phyloP scores from a whole-genome alignment of 805 yeast species.

The Metschnikowia baotianmanensis region DNA sequence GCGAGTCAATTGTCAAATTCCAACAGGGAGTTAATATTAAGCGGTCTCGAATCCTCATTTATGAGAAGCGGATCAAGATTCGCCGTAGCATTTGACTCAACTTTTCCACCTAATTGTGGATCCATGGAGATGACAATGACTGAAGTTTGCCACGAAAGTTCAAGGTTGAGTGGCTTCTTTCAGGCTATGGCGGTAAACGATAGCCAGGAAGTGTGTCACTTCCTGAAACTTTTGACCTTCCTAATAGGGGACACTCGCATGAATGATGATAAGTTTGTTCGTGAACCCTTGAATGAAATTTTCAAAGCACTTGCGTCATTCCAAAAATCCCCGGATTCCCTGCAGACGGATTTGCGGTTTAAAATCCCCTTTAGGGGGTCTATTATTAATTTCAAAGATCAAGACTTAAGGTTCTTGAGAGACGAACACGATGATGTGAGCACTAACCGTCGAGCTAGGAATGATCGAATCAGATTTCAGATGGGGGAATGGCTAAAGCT shows the following conservation, averaged over 20 bases:
- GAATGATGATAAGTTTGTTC: background rate
- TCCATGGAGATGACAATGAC: constrained; percentile 9
- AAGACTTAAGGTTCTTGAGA: constrained; percentile 32
- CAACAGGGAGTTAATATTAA: constrained; percentile 11
- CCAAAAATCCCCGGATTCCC: no score
- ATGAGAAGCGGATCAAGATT: constrained; percentile 8
- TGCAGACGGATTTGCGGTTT: background rate
- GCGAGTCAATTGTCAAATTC: constrained; percentile 1
- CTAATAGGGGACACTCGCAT: constrained; percentile 11
- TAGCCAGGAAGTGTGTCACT: background rate
- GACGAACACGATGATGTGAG: background rate
- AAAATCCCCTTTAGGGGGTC: constrained; percentile 24
- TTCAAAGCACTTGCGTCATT: background rate
- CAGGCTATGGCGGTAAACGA: background rate
- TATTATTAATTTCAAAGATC: constrained; percentile 34
- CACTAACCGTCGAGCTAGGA: background rate
- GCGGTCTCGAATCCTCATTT: constrained; percentile 16
- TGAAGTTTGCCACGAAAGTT: constrained; percentile 7
- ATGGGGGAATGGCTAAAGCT: constrained; percentile 38
- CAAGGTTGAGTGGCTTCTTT: constrained; percentile 12
- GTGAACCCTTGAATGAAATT: background rate
- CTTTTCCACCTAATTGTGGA: background rate
- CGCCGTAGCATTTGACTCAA: background rate
- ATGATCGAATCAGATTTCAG: constrained; percentile 22
- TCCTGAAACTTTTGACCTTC: constrained; percentile 6